Evolutionary conservation across 202 grass and related monocot species (phyloP).

Genomic region (Dendrocalamus latiflorus): DNA sequence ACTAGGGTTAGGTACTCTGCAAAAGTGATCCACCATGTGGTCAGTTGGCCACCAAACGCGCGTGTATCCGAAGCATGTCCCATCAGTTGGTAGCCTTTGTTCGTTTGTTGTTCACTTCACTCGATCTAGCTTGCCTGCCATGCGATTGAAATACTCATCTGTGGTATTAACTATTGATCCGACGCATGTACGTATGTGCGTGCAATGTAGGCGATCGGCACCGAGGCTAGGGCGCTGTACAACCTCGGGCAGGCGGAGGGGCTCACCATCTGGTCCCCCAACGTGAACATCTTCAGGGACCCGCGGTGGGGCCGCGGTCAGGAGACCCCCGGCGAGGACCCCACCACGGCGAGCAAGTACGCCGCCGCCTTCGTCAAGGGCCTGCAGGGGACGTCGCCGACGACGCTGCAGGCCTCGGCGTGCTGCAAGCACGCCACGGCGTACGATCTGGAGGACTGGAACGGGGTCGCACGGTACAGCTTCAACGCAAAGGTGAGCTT

Average conservation of each 20-base stretch:
- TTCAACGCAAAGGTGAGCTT: slow-evolving; percentile 35
- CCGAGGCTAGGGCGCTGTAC: slow-evolving; percentile 50
- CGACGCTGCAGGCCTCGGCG: slow-evolving; percentile 46
- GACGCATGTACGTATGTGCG: neutral
- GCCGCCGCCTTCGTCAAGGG: slow-evolving; percentile 53
- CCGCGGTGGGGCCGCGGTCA: slow-evolving; percentile 77
- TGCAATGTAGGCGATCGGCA: slow-evolving; percentile 40
- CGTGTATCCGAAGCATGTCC: neutral
- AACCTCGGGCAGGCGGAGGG: slow-evolving; percentile 57
- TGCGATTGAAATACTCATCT: neutral
- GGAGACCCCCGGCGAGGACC: slow-evolving; percentile 89
- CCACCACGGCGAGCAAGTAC: slow-evolving; percentile 42
- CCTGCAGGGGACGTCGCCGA: slow-evolving; percentile 36
- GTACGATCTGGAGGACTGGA: slow-evolving; percentile 78
- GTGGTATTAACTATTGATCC: neutral
- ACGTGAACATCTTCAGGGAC: slow-evolving; percentile 72
- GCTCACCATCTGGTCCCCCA: slow-evolving; percentile 63
- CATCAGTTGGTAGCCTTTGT: neutral
- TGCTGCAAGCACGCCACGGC: slow-evolving; percentile 84
- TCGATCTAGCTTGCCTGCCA: neutral
- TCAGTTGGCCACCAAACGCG: neutral
- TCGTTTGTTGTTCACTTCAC: neutral
- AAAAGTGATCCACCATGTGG: neutral
- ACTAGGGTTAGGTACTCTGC: neutral
- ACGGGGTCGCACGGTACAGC: slow-evolving; percentile 39